Base-by-base conservation (phyloP, 805 yeast species). In the Clavispora carvajalis region DNA sequence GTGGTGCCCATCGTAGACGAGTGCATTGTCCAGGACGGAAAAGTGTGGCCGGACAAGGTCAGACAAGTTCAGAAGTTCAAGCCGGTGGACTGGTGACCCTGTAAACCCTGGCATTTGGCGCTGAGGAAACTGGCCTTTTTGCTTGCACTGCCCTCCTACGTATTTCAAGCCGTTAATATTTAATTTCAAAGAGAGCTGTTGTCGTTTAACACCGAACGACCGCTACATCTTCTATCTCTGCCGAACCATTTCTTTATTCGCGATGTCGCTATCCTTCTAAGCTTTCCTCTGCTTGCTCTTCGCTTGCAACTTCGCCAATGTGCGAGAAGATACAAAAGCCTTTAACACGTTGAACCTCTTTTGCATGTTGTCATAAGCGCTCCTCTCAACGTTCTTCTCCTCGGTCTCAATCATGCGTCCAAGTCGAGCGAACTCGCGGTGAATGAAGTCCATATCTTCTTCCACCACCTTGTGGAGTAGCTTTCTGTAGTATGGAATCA, bases 1-100 rank as follows among this genome's bases (percentile, higher is more conserved):
- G 85, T 82, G 18, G 72, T 74, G 41, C 82, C 85, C 2, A 79
- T 91, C 9, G 74, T 87, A 7, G 85, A 87, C 39, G 85, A 88
- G 50, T 80, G 95, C 9, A 72, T 93, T 26, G 52, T 84, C 13
- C 70, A 79, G 6, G 82, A 80, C 5, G 83, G 81, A 1, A 75
- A 73, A 44, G 89, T 88, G 3, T 81, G 85, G 75, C 81, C 87
- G 13, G 76, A 82, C 37, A 59, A 78, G 49, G 73, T 87, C 42
- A 66, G 98, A 60, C 68, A 72, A 23, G 71, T 71, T 6, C 76
- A 80, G 63, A 74, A 76, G 66, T 72, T 66, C 55, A 60, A 68
- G 50, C 65, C 77, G 22, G 64, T 80, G 18, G 70, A 67, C 22
- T 79, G 85, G 84, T 79, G 48, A 31, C 1, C 9, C 15, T 3